Evolutionary conservation across 2,329 filamentous ascomycete genomes (phyloP).

Genomic region (Paraconiothyrium sp.): DNA sequence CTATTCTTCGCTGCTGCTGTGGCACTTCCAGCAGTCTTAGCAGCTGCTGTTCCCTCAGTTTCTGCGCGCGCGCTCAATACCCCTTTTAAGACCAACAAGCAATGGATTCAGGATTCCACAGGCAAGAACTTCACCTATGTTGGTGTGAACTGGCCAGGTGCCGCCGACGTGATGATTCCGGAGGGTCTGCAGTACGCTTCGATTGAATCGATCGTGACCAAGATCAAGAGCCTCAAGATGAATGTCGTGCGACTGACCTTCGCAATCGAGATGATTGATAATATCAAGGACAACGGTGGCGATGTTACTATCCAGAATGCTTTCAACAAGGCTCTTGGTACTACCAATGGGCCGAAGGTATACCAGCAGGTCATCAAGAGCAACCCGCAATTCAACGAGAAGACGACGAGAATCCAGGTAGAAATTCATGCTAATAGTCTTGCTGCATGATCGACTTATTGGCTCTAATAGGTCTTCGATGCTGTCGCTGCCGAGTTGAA

Average conservation of each 20-base stretch:
- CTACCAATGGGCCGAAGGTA: constrained; percentile 60
- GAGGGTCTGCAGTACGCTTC: constrained; percentile 68
- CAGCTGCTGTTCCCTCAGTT: constrained; percentile 29
- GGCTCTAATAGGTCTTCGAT: constrained; percentile 56
- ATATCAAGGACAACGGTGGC: constrained; percentile 44
- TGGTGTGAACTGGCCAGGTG: constrained; percentile 70
- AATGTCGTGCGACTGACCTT: constrained; percentile 71
- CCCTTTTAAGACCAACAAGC: constrained; percentile 44
- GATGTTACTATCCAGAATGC: constrained; percentile 45
- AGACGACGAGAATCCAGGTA: constrained; percentile 59
- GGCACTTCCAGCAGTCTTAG: constrained; percentile 30
- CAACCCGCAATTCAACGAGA: constrained; percentile 64
- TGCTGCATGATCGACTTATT: not conserved
- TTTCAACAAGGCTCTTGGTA: constrained; percentile 42
- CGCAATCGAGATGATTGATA: constrained; percentile 66
- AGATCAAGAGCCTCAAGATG: constrained; percentile 65
- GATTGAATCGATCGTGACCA: constrained; percentile 60
- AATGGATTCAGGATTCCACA: constrained; percentile 53
- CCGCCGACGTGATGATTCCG: constrained; percentile 66
- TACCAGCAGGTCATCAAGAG: constrained; percentile 63
- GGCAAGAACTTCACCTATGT: constrained; percentile 64
- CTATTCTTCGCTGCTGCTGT: constrained; percentile 24
- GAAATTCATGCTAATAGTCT: not conserved
- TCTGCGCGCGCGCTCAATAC: constrained; percentile 27
- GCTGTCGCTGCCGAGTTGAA: constrained; percentile 63